phyloP scores from a whole-genome alignment of 768 basidiomycete species.

The Hericium coralloides region DNA sequence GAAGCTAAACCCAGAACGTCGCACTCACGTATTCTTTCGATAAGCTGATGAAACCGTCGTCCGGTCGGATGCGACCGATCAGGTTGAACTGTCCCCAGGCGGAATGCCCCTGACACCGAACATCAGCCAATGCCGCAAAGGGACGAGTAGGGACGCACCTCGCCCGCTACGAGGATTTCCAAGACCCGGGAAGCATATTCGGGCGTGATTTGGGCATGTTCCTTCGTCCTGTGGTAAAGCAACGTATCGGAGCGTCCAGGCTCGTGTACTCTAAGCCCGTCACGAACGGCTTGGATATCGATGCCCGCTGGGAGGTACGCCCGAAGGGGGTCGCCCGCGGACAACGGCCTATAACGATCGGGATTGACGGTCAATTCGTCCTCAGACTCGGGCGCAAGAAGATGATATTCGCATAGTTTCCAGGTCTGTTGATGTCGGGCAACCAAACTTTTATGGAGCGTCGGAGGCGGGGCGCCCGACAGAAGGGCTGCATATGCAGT shows the following conservation, averaged over 20 bases:
- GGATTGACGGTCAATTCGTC: conserved; percentile 21
- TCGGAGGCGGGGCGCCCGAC: conserved; percentile 53
- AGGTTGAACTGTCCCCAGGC: conserved; percentile 86
- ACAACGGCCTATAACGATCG: conserved; percentile 26
- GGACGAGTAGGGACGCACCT: conserved; percentile 32
- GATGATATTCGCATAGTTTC: conserved; percentile 74
- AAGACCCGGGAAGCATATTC: conserved; percentile 23
- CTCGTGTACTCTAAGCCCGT: conserved; percentile 40
- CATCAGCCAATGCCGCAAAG: neutral
- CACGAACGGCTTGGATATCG: conserved; percentile 36
- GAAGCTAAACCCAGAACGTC: neutral
- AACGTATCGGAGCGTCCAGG: conserved; percentile 24
- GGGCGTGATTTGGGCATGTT: conserved; percentile 1
- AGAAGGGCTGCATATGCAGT: conserved; percentile 72
- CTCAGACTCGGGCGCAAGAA: conserved; percentile 26
- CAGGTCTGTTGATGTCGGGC: conserved; percentile 87
- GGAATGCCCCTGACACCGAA: conserved; percentile 64
- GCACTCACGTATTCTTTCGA: conserved; percentile 74
- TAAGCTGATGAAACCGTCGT: conserved; percentile 73
- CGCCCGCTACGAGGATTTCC: conserved; percentile 68
- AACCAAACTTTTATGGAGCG: conserved; percentile 64
- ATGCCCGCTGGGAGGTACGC: conserved; percentile 53
- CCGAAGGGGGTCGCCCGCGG: conserved; percentile 51
- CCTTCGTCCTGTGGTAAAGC: conserved; percentile 19
- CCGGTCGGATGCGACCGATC: conserved; percentile 68